Evolutionary conservation across 2,329 filamentous ascomycete genomes (phyloP).

Genomic region (Intubia oerlemansii): DNA sequence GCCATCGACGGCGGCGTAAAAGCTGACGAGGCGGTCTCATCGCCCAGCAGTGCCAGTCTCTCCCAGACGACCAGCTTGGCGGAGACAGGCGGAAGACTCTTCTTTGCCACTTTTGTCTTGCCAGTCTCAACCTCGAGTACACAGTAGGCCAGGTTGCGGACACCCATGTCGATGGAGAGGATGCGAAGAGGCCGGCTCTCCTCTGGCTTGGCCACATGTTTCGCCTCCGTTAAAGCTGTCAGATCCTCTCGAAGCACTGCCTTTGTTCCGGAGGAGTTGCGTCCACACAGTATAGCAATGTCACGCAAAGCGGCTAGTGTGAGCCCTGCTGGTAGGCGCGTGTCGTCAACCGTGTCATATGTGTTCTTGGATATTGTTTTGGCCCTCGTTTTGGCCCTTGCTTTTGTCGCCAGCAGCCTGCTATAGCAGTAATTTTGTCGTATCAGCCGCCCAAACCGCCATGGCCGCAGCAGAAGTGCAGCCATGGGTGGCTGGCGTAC

Average conservation of each 20-base stretch:
- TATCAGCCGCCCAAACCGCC: too few relatives aligned
- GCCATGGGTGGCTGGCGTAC: too few relatives aligned
- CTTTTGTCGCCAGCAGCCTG: too few relatives aligned
- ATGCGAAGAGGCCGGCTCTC: slow-evolving; percentile 21
- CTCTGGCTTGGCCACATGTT: slow-evolving; percentile 10
- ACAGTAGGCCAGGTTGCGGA: slow-evolving; percentile 60
- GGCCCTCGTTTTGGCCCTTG: too few relatives aligned
- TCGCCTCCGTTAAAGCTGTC: slow-evolving; percentile 18
- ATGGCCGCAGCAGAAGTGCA: too few relatives aligned
- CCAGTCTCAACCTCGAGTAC: slow-evolving; percentile 19
- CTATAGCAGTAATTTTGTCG: too few relatives aligned
- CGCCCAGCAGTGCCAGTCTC: slow-evolving; percentile 8
- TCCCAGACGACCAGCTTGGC: slow-evolving; percentile 11
- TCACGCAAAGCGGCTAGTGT: slow-evolving; percentile 20
- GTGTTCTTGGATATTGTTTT: too few relatives aligned
- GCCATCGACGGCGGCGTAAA: slow-evolving; percentile 17
- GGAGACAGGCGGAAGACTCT: too few relatives aligned
- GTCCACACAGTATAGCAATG: slow-evolving; percentile 39
- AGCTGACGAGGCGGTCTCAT: slow-evolving; percentile 1
- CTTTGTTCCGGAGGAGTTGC: slow-evolving; percentile 30
- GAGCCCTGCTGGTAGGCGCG: too few relatives aligned
- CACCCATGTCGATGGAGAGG: slow-evolving; percentile 68
- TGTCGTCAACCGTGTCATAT: too few relatives aligned
- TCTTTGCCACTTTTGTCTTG: background rate
- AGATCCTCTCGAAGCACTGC: slow-evolving; percentile 19